Evolutionary conservation across 208 protist species (phyloP).

Genomic region (Wallacemonas sp.): DNA sequence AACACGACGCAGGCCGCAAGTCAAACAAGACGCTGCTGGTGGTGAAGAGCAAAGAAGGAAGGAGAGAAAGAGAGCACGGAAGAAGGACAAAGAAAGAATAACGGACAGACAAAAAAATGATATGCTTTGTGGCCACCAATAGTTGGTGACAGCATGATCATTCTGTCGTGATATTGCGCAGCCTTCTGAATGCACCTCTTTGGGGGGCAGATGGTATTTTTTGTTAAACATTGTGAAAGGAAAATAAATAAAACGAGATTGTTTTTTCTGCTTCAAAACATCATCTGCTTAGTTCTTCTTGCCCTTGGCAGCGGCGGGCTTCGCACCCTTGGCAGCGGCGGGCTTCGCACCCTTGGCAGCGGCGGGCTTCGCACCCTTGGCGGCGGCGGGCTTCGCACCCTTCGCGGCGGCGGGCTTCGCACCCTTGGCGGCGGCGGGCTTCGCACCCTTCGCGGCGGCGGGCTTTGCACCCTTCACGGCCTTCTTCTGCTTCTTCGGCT

Average conservation of each 20-base stretch:
- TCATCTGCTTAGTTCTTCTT: constrained; percentile 16
- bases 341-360: constrained; percentile 17
- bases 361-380: constrained; percentile 14
- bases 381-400: constrained; percentile 12
- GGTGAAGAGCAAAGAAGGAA: no score
- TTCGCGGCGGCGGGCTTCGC: constrained; percentile 10
- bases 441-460: constrained; percentile 29
- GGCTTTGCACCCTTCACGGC: constrained; percentile 26
- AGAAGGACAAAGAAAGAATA: not conserved
- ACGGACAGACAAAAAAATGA: no score
- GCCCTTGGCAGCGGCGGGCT: constrained; percentile 17
- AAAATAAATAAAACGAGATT: constrained; percentile 8
- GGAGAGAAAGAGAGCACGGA: no score
- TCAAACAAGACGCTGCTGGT: no score
- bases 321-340: constrained; percentile 27
- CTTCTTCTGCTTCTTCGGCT: constrained; percentile 71
- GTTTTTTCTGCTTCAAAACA: no score
- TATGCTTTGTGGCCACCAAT: no score
- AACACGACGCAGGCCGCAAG: no score
- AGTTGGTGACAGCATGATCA: no score
- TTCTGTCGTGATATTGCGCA: no score
- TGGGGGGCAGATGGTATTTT: not conserved
- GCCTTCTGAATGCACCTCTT: not conserved
- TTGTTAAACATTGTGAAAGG: constrained; percentile 4
- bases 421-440: constrained; percentile 17